Evolutionary conservation across 2,329 filamentous ascomycete species (phyloP).

Genomic region (Penicillium thymicola): DNA sequence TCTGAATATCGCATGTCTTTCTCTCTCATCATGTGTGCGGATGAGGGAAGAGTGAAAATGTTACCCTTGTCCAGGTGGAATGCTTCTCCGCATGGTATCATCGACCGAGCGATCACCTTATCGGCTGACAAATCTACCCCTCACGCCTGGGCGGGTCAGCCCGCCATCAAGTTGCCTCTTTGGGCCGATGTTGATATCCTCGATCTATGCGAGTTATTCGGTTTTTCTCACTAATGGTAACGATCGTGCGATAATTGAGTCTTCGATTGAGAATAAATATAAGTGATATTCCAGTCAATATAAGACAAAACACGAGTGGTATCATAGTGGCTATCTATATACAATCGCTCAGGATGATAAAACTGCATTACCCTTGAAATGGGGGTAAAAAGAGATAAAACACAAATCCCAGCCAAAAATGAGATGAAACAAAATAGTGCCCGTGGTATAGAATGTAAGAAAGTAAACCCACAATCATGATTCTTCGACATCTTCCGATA

Average conservation of each 20-base stretch:
- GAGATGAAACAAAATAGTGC: not conserved
- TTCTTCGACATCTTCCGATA: slow-evolving; percentile 9
- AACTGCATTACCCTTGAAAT: not conserved
- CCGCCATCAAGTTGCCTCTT: not conserved
- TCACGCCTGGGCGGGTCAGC: not conserved
- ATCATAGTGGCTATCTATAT: slow-evolving; percentile 4
- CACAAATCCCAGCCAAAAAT: not conserved
- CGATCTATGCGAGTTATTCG: not conserved
- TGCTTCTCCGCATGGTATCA: slow-evolving; percentile 13
- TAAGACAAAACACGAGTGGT: not conserved
- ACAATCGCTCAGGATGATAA: not conserved
- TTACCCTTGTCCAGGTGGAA: not conserved
- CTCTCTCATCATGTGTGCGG: slow-evolving; percentile 31
- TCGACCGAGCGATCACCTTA: slow-evolving; percentile 4
- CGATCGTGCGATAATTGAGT: not conserved
- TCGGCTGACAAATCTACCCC: slow-evolving; percentile 11
- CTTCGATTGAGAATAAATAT: not conserved
- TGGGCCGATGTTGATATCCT: not conserved
- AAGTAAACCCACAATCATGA: not conserved
- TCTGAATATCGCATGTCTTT: slow-evolving; percentile 39
- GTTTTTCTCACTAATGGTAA: not conserved
- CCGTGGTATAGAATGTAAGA: not conserved
- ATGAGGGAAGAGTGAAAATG: not conserved
- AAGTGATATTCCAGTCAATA: not conserved
- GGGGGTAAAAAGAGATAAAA: not conserved